Conservation (phyloP, 352 stramenopile genomes). For the Phytophthora cactorum region DNA sequence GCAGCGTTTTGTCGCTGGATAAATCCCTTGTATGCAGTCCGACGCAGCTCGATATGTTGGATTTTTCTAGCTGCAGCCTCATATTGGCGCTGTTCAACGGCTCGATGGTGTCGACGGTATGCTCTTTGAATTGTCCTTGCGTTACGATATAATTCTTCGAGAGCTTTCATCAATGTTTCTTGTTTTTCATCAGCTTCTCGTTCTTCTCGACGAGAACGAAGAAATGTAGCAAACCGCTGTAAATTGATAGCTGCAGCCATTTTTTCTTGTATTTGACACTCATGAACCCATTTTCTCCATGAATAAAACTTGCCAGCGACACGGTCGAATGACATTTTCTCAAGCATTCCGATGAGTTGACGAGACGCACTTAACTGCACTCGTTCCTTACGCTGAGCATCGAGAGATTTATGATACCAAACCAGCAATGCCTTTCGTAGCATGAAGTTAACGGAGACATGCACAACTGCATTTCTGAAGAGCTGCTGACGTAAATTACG, state of each 20-base stretch:
- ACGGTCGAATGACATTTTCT: conserved; percentile 21
- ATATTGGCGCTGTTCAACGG: conserved; percentile 2
- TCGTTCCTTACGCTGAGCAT: conserved; percentile 32
- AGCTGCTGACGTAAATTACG: conserved; percentile 45
- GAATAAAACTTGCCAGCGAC: conserved; percentile 21
- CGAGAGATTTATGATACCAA: conserved; percentile 42
- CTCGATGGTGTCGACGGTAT: conserved; percentile 29
- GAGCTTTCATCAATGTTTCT: conserved; percentile 20
- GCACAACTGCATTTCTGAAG: conserved; percentile 41
- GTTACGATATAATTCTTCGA: conserved; percentile 23
- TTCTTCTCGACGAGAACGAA: conserved; percentile 13
- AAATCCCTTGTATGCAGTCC: conserved; percentile 12
- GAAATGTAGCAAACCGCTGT: conserved; percentile 25
- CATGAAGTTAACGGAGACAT: conserved; percentile 32
- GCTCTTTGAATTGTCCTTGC: conserved; percentile 47
- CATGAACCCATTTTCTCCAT: conserved; percentile 27
- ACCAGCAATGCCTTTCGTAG: conserved; percentile 31
- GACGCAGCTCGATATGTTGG: conserved; percentile 31
- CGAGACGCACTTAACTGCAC: conserved; percentile 35
- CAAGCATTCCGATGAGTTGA: conserved; percentile 35
- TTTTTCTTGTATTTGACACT: conserved; percentile 33
- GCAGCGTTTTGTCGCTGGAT: conserved; percentile 22
- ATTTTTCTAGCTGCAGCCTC: conserved; percentile 33
- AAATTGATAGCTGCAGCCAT: conserved; percentile 46
- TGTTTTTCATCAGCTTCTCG: conserved; percentile 8